phyloP scores from a whole-genome alignment of 2,329 filamentous ascomycete species.

The Escovopsis sp. region DNA sequence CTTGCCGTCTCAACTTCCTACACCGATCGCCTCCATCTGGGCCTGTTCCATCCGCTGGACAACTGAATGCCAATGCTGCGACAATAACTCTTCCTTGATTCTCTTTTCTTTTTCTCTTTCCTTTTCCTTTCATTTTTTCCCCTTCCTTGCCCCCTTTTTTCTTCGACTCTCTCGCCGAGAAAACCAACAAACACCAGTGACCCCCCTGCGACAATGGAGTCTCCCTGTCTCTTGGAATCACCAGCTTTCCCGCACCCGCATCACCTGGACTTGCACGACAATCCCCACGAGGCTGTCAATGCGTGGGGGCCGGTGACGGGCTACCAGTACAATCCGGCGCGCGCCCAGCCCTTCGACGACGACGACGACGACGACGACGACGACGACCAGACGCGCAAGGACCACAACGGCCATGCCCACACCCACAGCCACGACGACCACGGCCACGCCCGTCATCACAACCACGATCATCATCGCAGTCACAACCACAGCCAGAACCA shows the following conservation, averaged over 20 bases:
- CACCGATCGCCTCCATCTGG: too few species aligned
- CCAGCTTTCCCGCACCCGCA: slow-evolving; percentile 34
- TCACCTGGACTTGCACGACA: slow-evolving; percentile 26
- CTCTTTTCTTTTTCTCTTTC: neutral
- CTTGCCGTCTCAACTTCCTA: too few species aligned
- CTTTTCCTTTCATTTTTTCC: too few species aligned
- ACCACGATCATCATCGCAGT: slow-evolving; percentile 13
- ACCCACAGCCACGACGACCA: slow-evolving; percentile 7
- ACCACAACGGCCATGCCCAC: slow-evolving; percentile 8
- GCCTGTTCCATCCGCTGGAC: too few species aligned
- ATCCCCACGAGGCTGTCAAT: slow-evolving; percentile 26
- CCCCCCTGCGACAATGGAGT: slow-evolving; percentile 24
- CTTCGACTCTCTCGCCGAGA: too few species aligned
- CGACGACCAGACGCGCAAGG: too few species aligned
- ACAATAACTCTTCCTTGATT: neutral
- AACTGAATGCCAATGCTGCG: too few species aligned
- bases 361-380: neutral
- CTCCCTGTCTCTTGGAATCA: slow-evolving; percentile 39
- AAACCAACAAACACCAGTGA: neutral
- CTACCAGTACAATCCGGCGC: slow-evolving; percentile 17
- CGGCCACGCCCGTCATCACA: slow-evolving; percentile 11
- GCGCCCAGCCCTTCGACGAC: slow-evolving; percentile 14
- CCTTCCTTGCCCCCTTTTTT: too few species aligned
- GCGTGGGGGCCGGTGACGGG: slow-evolving; percentile 23
- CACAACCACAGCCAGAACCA: slow-evolving; percentile 17